Percentiles rank a stretch among this genome's conserved stretches.
phyloP scores from a whole-genome alignment of 495 filamentous ascomycete species.

The Trichodelitschia bisporula region DNA sequence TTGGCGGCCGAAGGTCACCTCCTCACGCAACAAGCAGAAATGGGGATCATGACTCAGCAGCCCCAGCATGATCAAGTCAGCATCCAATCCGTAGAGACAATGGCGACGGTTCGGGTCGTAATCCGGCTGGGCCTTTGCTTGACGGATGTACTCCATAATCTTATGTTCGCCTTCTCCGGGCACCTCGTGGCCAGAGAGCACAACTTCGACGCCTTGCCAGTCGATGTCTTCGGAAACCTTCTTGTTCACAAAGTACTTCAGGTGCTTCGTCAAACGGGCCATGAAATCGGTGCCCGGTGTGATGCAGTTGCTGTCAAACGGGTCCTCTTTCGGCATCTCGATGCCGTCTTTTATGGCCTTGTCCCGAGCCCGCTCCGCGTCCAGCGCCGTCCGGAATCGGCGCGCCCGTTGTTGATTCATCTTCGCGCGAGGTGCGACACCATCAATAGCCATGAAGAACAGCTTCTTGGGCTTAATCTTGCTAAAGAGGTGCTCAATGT shows the following conservation, averaged over 20 bases:
- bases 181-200: slow-evolving; percentile 96
- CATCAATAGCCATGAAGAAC: slow-evolving; percentile 99
- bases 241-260: slow-evolving; percentile 97
- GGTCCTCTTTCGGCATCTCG: slow-evolving; percentile 81
- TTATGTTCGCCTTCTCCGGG: slow-evolving; percentile 98
- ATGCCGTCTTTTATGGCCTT: slow-evolving; percentile 73
- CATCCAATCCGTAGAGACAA: slow-evolving; percentile 92
- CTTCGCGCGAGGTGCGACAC: slow-evolving; percentile 91
- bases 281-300: slow-evolving; percentile 97
- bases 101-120: slow-evolving; percentile 94
- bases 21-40: slow-evolving; percentile 89
- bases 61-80: slow-evolving; percentile 96
- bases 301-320: slow-evolving; percentile 98
- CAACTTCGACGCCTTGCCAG: slow-evolving; percentile 89
- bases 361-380: slow-evolving; percentile 67
- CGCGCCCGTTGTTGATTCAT: slow-evolving; percentile 98
- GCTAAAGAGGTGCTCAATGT: slow-evolving; percentile 95
- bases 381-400: slow-evolving; percentile 83
- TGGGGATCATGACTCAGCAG: slow-evolving; percentile 93
- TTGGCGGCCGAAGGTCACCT: slow-evolving; percentile 87
- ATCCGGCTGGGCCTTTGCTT: slow-evolving; percentile 77
- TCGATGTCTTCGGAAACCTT: slow-evolving; percentile 92
- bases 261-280: slow-evolving; percentile 76
- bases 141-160: slow-evolving; percentile 98
- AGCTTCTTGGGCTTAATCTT: slow-evolving; percentile 97